Conservation (phyloP, 2,329 filamentous ascomycete species). For the Aspergillus sp. region DNA sequence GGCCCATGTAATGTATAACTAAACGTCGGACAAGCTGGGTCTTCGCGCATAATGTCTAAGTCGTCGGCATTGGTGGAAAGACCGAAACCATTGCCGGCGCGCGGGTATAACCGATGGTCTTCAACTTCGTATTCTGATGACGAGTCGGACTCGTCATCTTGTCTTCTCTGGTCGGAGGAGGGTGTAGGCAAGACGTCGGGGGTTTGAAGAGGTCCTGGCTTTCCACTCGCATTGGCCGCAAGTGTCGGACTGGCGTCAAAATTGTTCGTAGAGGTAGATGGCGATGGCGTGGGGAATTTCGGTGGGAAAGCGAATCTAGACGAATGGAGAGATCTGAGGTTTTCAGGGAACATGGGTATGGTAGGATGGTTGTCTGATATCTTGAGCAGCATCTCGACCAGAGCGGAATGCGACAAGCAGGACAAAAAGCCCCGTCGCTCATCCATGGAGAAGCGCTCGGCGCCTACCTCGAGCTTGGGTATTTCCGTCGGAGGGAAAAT, state of each 20-base stretch:
- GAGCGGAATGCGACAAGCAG: constrained; percentile 56
- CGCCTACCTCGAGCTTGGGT: constrained; percentile 24
- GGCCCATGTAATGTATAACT: constrained; percentile 45
- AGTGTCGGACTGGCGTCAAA: background rate
- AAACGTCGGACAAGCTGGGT: constrained; percentile 55
- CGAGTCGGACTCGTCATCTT: constrained; percentile 28
- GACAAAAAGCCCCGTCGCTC: constrained; percentile 64
- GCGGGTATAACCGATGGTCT: constrained; percentile 61
- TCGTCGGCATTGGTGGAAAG: constrained; percentile 58
- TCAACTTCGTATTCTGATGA: constrained; percentile 45
- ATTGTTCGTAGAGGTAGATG: constrained; percentile 4
- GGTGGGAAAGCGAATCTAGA: constrained; percentile 22
- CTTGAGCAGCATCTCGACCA: constrained; percentile 64
- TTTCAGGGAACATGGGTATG: constrained; percentile 61
- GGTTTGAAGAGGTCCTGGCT: background rate
- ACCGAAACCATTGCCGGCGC: constrained; percentile 60
- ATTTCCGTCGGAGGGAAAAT: constrained; percentile 13
- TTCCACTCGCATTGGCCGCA: background rate
- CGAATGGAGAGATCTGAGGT: constrained; percentile 22
- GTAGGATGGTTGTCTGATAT: constrained; percentile 61
- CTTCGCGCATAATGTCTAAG: constrained; percentile 61
- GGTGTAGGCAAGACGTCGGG: constrained; percentile 1
- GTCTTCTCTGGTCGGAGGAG: constrained; percentile 12
- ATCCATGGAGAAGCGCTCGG: constrained; percentile 25
- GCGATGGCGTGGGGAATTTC: constrained; percentile 4